Evolutionary conservation across 1,139 yeast genomes (phyloP).

Genomic region (Taphrina pruni): DNA sequence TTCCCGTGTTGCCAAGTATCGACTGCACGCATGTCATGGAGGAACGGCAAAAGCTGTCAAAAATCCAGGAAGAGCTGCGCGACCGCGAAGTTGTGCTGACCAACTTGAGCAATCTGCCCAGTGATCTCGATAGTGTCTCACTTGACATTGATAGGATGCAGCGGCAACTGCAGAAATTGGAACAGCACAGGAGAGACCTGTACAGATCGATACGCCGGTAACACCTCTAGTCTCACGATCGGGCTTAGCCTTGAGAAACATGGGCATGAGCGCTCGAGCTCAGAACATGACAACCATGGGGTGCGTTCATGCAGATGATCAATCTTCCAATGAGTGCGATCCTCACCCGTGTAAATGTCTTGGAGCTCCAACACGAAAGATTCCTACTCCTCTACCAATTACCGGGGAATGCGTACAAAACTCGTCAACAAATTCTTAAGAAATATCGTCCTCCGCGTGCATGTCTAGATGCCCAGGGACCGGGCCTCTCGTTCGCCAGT

Average conservation of each 20-base stretch:
- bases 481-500: neutral
- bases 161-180: constrained; percentile 12
- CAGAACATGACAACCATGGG: no score
- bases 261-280: no score
- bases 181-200: constrained; percentile 12
- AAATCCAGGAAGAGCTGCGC: neutral
- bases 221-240: neutral
- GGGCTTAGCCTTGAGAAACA: no score
- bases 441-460: neutral
- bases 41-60: constrained; percentile 5
- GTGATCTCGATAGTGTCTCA: neutral
- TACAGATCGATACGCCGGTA: constrained; percentile 21
- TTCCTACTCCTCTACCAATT: no score
- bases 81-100: constrained; percentile 3
- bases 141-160: constrained; percentile 22
- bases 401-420: no score
- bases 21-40: neutral
- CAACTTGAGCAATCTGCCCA: constrained; percentile 1
- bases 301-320: no score
- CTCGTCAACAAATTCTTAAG: neutral
- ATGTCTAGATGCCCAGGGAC: neutral
- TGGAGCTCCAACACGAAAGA: no score
- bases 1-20: neutral
- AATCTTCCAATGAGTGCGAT: no score
- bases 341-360: no score